Evolutionary conservation across 176 grass and related monocot genomes (phyloP).

Genomic region (Carex littledalei): DNA sequence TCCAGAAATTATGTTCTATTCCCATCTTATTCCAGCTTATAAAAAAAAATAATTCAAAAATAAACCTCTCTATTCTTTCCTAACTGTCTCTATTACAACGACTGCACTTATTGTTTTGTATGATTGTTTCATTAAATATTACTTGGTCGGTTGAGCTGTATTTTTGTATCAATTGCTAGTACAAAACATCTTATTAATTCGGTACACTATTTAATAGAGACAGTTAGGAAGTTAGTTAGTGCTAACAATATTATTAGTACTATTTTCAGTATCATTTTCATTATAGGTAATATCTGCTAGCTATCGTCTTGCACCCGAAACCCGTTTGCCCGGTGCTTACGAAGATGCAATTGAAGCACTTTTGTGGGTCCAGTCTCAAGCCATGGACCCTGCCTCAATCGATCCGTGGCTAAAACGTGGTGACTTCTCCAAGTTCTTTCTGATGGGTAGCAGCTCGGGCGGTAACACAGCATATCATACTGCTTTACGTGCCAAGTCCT

Average conservation of each 20-base stretch:
- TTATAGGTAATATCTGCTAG: slow-evolving; percentile 42
- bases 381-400: background rate
- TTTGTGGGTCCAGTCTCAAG: slow-evolving; percentile 45
- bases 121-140: background rate
- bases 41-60: too few species aligned
- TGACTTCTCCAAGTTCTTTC: slow-evolving; percentile 55
- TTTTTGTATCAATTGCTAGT: background rate
- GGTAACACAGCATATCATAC: slow-evolving; percentile 76
- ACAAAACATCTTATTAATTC: background rate
- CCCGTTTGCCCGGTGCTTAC: slow-evolving; percentile 62
- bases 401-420: slow-evolving; percentile 50
- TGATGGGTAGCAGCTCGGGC: slow-evolving; percentile 88
- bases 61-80: too few species aligned
- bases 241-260: background rate
- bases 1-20: too few species aligned
- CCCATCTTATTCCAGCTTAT: too few species aligned
- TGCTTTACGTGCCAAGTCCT: slow-evolving; percentile 12
- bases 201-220: background rate
- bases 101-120: background rate
- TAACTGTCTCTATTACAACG: too few species aligned
- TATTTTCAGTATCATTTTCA: background rate
- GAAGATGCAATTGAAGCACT: slow-evolving; percentile 64
- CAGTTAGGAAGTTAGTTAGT: too few species aligned
- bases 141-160: too few species aligned
- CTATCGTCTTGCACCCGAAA: slow-evolving; percentile 78